Evolutionary conservation across 2,329 filamentous ascomycete species (phyloP).

Genomic region (Raffaelea albimanens): DNA sequence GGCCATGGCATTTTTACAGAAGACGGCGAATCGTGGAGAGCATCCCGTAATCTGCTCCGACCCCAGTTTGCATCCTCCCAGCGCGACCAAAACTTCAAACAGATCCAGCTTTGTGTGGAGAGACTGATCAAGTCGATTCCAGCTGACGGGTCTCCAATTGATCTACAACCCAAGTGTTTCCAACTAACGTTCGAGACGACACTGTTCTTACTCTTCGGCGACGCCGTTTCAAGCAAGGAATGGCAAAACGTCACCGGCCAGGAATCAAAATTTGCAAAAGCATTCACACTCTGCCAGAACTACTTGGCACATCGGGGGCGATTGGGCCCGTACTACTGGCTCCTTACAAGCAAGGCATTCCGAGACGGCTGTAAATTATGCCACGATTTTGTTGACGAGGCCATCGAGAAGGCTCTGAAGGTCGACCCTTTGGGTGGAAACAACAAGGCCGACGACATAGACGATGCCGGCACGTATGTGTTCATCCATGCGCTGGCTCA

Average conservation of each 20-base stretch:
- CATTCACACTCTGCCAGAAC: neutral
- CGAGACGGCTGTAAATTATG: neutral
- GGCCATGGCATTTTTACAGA: constrained; percentile 8
- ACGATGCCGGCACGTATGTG: neutral
- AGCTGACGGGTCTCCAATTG: neutral
- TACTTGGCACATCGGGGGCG: constrained; percentile 1
- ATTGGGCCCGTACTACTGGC: constrained; percentile 1
- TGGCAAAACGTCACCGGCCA: neutral
- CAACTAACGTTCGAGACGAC: constrained; percentile 4
- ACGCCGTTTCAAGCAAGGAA: neutral
- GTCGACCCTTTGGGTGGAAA: no score
- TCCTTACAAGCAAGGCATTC: neutral
- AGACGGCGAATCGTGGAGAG: neutral
- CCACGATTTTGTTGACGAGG: no score
- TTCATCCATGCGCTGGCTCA: neutral
- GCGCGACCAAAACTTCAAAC: constrained; percentile 1
- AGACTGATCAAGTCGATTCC: neutral
- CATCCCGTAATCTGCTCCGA: constrained; percentile 4
- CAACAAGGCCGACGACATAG: neutral
- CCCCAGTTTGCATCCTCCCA: neutral
- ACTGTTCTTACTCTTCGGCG: neutral
- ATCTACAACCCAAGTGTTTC: constrained; percentile 4
- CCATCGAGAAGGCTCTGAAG: no score
- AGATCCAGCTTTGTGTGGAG: neutral
- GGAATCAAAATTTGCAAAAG: neutral